Evolutionary conservation across 169 alveolate species (phyloP), one percentile per base, ranked within the genome.

Genomic region (Eimeria brunetti): DNA sequence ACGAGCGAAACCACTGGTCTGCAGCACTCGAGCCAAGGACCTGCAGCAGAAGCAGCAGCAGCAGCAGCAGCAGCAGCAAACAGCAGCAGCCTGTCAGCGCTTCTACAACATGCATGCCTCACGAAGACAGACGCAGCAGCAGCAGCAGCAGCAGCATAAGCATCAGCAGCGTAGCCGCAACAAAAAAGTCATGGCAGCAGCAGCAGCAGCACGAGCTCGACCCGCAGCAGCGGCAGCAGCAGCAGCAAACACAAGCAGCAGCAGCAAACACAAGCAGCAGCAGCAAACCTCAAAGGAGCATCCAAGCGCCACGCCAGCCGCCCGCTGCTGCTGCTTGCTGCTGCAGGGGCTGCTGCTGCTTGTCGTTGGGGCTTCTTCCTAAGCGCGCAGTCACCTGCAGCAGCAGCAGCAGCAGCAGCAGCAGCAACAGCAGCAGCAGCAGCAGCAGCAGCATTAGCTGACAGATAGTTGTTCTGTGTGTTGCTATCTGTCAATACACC

Each of bases 21-120:
- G 90, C 53, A 83, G 90, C 90, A 51, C 76, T 16, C 38, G 90
- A 22, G 53, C 49, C 69, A 53, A 3, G 14, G 90, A 53, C 73
- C 90, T 83, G 90, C 90, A 83, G 76, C 90, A 83, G 73, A 18
- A 53, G 53, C 69, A 81, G 33, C 56, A 38, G 83, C 83, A 71
- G 83, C 73, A 62, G 56, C 83, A 73, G 56, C 83, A 73, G 53
- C 83, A 73, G 51, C 83, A 71, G 24, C 53, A 9, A 71, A 11
- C 33, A 62, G 73, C 73, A 62, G 38, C 11, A 27, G 41, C 58
- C 0, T 0, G 20, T 22, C 20, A 60, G 6, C 73, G 38, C 73
- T 38, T 62, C 38, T 62, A 1, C 3, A 24, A 27, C 38, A 62
- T 62, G 73, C 22, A 62, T 8, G 27, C 7, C 41, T 12, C 73